Evolutionary conservation across 2,329 filamentous ascomycete species (phyloP).

Genomic region (Sporothrix mexicana): DNA sequence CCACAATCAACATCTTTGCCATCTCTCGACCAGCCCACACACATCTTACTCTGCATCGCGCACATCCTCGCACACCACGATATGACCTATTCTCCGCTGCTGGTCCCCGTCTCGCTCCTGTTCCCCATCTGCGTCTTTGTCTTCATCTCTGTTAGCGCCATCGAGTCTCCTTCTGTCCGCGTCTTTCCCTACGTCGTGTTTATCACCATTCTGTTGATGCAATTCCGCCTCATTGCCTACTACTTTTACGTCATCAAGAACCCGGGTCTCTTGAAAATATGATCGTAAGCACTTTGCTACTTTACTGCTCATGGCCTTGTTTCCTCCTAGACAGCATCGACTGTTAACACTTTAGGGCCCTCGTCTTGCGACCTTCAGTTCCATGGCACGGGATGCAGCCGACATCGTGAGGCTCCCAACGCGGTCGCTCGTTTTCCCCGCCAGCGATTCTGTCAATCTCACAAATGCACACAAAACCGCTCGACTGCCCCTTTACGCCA

Average conservation of each 20-base stretch:
- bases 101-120: constrained; percentile 29
- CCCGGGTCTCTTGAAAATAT: neutral
- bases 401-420: too few relatives aligned
- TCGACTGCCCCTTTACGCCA: too few relatives aligned
- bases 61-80: neutral
- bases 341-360: neutral
- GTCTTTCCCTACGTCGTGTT: constrained; percentile 19
- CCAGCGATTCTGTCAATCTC: too few relatives aligned
- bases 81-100: constrained; percentile 22
- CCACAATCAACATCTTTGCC: neutral
- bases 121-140: constrained; percentile 16
- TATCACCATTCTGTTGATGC: constrained; percentile 20
- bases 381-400: too few relatives aligned
- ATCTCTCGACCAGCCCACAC: neutral
- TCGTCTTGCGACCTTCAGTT: too few relatives aligned
- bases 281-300: constrained; percentile 17
- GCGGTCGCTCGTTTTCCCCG: too few relatives aligned
- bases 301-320: too few relatives aligned
- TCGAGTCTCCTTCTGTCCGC: constrained; percentile 28
- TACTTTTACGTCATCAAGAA: constrained; percentile 17
- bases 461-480: too few relatives aligned
- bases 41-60: neutral
- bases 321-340: neutral
- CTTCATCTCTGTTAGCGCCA: constrained; percentile 12
- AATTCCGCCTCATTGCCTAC: constrained; percentile 30